phyloP scores from a whole-genome alignment of 176 grass and related monocot genomes.

The Alloteropsis semialata region DNA sequence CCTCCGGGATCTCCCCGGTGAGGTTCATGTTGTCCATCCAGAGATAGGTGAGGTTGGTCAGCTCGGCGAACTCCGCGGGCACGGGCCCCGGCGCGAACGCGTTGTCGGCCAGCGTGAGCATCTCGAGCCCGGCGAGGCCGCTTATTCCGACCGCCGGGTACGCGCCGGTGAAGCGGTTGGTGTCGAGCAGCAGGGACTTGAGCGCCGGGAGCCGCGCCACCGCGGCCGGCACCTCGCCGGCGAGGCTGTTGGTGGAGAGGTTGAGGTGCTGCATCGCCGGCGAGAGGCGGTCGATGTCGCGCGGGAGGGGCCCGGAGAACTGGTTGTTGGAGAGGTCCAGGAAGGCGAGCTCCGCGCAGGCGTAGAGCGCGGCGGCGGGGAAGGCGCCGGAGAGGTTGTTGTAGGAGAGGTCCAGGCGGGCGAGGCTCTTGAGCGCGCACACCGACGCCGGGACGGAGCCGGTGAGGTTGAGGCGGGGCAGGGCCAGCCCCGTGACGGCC shows the following conservation, averaged over 20 bases:
- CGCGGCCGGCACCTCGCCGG: slow-evolving; percentile 37
- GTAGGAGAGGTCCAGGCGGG: slow-evolving; percentile 48
- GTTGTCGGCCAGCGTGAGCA: slow-evolving; percentile 39
- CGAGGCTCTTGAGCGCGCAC: slow-evolving; percentile 45
- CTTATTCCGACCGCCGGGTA: slow-evolving; percentile 43
- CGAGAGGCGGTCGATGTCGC: slow-evolving; percentile 30
- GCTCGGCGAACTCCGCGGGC: slow-evolving; percentile 31
- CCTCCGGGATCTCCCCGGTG: slow-evolving; percentile 54
- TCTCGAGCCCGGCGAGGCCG: slow-evolving; percentile 21
- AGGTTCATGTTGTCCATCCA: slow-evolving; percentile 25
- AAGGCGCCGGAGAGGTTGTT: slow-evolving; percentile 48
- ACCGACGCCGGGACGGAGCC: slow-evolving; percentile 24
- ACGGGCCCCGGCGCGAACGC: slow-evolving; percentile 30
- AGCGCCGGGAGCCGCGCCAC: slow-evolving; percentile 28
- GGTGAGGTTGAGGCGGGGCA: neutral
- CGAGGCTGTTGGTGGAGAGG: slow-evolving; percentile 45
- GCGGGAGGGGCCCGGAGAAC: slow-evolving; percentile 42
- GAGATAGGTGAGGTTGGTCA: slow-evolving; percentile 43
- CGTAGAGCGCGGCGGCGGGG: slow-evolving; percentile 45
- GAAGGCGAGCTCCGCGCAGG: slow-evolving; percentile 36
- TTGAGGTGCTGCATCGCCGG: slow-evolving; percentile 33
- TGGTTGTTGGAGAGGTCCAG: slow-evolving; percentile 58
- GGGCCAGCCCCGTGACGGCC: slow-evolving; percentile 11
- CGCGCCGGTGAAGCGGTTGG: slow-evolving; percentile 44
- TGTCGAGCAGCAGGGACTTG: slow-evolving; percentile 29